Percentiles rank a stretch among this genome's conserved stretches.
Conservation (phyloP, 371 early-diverging fungal species). For the Lichtheimia corymbifera region DNA sequence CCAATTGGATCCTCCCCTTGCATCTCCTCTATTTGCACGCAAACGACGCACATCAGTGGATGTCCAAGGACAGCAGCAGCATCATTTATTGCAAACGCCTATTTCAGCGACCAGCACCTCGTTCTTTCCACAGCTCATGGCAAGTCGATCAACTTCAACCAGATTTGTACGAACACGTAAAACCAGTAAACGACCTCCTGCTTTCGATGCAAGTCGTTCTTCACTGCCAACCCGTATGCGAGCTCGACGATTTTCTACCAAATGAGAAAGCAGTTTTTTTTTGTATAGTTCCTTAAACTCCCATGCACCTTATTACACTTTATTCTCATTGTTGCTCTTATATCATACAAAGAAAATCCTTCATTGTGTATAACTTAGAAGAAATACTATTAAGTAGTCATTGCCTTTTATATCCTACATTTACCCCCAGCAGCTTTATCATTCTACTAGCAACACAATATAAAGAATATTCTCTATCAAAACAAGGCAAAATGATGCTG, state of each 20-base stretch:
- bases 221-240: slow-evolving; percentile 15
- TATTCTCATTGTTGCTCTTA: too few species aligned
- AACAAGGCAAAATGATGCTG: too few species aligned
- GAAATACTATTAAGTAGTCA: too few species aligned
- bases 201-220: slow-evolving; percentile 14
- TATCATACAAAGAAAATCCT: too few species aligned
- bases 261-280: background rate
- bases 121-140: slow-evolving; percentile 5
- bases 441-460: too few species aligned
- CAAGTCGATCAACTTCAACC: slow-evolving; percentile 20
- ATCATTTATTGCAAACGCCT: background rate
- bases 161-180: slow-evolving; percentile 18
- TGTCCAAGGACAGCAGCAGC: slow-evolving; percentile 7
- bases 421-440: too few species aligned
- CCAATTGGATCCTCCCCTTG: slow-evolving; percentile 8
- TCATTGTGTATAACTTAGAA: too few species aligned
- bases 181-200: slow-evolving; percentile 20
- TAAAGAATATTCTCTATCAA: too few species aligned
- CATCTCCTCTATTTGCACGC: slow-evolving; percentile 9
- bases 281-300: too few species aligned
- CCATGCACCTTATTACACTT: too few species aligned
- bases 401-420: too few species aligned
- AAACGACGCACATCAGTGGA: slow-evolving; percentile 14
- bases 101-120: background rate
- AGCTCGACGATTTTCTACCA: slow-evolving; percentile 19